These are phyloP conservation scores for Cercospora canescens DNA, from an alignment of 2,329 filamentous ascomycete species.

Conservation along the genomic window DNA sequence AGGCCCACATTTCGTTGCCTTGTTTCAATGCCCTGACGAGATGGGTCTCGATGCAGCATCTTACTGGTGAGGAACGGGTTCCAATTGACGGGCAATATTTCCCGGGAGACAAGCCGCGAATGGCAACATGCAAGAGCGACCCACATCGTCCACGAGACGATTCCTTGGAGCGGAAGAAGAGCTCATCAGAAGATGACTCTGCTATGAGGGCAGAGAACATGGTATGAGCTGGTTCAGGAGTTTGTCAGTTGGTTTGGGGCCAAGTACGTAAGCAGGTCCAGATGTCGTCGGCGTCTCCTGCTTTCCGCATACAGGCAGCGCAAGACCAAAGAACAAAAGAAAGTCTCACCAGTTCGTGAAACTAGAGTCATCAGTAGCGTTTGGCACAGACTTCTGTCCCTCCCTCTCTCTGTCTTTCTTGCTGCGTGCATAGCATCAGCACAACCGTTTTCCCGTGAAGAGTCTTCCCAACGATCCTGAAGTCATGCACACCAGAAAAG, in stretches of 20 bases:
- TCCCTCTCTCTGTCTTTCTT: neutral
- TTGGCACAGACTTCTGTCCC: neutral
- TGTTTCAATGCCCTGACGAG: neutral
- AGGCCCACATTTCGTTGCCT: neutral
- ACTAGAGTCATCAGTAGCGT: neutral
- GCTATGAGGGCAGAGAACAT: constrained; percentile 10
- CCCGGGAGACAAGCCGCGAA: constrained; percentile 13
- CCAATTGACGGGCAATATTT: constrained; percentile 20
- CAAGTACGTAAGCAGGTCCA: neutral
- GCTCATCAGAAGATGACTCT: constrained; percentile 1
- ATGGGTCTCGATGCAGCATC: constrained; percentile 10
- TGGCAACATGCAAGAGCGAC: constrained; percentile 4
- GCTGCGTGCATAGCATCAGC: neutral
- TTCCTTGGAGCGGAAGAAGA: constrained; percentile 17
- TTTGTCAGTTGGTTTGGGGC: neutral
- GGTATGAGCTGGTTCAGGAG: constrained; percentile 10
- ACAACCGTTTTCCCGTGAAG: neutral
- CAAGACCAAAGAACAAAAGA: neutral
- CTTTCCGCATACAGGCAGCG: neutral
- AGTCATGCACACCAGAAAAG: neutral
- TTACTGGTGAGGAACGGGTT: constrained; percentile 15
- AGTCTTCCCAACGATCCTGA: neutral
- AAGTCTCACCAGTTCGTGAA: neutral
- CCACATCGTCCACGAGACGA: constrained; percentile 4
- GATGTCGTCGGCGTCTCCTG: neutral